phyloP scores from a whole-genome alignment of 2,329 filamentous ascomycete genomes.

The Calonectria ilicicola region DNA sequence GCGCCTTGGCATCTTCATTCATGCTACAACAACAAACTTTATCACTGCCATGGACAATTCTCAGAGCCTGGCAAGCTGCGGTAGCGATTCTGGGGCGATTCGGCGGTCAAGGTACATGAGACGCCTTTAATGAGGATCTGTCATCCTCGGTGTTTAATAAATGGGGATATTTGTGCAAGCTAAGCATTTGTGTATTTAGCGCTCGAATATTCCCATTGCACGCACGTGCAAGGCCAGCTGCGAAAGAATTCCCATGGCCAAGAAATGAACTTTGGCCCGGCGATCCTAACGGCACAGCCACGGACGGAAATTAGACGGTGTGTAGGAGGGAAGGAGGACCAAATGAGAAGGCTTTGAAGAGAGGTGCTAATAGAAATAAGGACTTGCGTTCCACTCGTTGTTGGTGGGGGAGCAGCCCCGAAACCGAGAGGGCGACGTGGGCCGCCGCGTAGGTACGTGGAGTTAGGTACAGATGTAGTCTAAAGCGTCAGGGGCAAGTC shows the following conservation, averaged over 20 bases:
- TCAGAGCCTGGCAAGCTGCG: neutral
- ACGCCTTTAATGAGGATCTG: neutral
- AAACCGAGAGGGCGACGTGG: slow-evolving; percentile 3
- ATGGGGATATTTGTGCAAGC: neutral
- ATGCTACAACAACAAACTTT: neutral
- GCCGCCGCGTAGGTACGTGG: slow-evolving; percentile 22
- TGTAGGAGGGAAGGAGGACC: neutral
- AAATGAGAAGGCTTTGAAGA: neutral
- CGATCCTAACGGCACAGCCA: slow-evolving; percentile 4
- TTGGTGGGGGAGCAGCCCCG: slow-evolving; percentile 2
- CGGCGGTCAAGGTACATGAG: neutral
- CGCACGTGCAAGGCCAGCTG: neutral
- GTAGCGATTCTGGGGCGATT: neutral
- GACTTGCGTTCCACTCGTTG: neutral
- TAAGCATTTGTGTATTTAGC: neutral
- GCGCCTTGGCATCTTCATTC: neutral
- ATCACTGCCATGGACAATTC: no score
- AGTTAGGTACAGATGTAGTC: slow-evolving; percentile 19
- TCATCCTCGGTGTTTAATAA: neutral
- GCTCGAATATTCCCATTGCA: neutral
- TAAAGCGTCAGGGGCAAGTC: neutral
- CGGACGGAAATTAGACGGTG: slow-evolving; percentile 7
- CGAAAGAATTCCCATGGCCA: neutral
- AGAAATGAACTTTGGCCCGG: neutral
- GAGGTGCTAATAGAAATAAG: neutral